phyloP scores from a whole-genome alignment of 164 flowering plant genomes.

The Annona cherimola region DNA sequence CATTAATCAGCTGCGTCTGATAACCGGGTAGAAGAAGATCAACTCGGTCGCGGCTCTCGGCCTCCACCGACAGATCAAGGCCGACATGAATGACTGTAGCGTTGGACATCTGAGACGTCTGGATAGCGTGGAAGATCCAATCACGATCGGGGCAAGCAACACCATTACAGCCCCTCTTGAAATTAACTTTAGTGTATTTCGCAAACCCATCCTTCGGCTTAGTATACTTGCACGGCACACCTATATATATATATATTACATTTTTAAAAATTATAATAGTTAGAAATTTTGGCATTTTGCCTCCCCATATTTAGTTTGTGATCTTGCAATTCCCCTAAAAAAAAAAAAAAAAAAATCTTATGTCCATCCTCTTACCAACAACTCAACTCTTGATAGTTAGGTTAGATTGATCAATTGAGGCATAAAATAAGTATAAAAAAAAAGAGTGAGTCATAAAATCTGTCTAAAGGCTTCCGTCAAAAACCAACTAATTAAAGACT shows the following conservation, averaged over 20 bases:
- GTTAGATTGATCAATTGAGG: too few relatives aligned
- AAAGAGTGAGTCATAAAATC: too few relatives aligned
- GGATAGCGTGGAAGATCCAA: constrained; percentile 37
- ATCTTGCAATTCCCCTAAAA: background rate
- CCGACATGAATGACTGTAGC: constrained; percentile 66
- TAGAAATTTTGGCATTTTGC: background rate
- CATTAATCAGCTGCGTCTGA: constrained; percentile 56
- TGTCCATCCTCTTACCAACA: too few relatives aligned
- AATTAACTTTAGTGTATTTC: background rate
- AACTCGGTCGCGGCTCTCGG: constrained; percentile 43
- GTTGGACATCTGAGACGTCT: constrained; percentile 51
- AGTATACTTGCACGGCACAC: constrained; percentile 21
- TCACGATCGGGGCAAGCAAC: constrained; percentile 36
- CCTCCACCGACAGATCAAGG: constrained; percentile 58
- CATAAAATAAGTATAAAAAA: too few relatives aligned
- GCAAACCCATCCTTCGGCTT: constrained; percentile 6
- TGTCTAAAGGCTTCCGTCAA: too few relatives aligned
- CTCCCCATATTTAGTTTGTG: background rate
- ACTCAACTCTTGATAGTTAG: too few relatives aligned
- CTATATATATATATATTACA: background rate
- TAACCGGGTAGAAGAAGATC: constrained; percentile 60
- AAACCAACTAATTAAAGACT: too few relatives aligned
- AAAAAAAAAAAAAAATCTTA: too few relatives aligned
- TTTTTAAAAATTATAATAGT: too few relatives aligned
- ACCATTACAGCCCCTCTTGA: constrained; percentile 16